phyloP scores from a whole-genome alignment of 176 grass and related monocot genomes.

The Microstegium vimineum region DNA sequence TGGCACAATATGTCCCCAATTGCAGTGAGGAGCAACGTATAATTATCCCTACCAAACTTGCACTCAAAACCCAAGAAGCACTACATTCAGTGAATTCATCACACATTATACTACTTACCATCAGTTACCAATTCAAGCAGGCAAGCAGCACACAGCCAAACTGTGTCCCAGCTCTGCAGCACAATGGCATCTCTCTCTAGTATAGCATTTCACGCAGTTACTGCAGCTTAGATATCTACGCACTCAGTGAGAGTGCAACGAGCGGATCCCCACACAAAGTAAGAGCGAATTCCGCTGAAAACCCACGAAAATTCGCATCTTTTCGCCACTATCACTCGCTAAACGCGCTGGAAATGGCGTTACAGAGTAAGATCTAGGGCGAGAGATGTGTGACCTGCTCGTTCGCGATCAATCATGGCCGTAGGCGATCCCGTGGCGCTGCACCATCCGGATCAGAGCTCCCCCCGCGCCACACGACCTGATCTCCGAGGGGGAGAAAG shows the following conservation, averaged over 20 bases:
- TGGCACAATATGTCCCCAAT: not conserved
- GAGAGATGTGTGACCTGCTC: conserved; percentile 22
- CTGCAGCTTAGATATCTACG: not conserved
- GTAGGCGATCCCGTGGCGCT: conserved; percentile 23
- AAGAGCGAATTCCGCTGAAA: not conserved
- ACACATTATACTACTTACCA: not conserved
- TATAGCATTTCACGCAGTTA: not conserved
- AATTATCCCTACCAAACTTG: not conserved
- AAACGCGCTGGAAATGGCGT: not conserved
- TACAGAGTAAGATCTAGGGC: conserved; percentile 21
- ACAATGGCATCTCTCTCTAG: not conserved
- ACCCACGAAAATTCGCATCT: conserved; percentile 22
- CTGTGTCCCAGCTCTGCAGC: not conserved
- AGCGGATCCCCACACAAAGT: not conserved
- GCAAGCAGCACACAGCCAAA: not conserved
- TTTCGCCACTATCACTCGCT: not conserved
- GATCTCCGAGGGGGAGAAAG: not conserved
- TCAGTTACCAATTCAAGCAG: not conserved
- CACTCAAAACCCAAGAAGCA: not conserved
- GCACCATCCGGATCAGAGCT: conserved; percentile 46
- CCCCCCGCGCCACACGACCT: conserved; percentile 40
- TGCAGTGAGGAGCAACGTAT: conserved; percentile 5
- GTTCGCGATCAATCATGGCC: conserved; percentile 46
- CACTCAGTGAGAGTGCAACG: not conserved
- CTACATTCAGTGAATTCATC: not conserved